Evolutionary conservation across 1,284 basidiomycete genomes (phyloP).

Genomic region (Anthracocystis walkeri): DNA sequence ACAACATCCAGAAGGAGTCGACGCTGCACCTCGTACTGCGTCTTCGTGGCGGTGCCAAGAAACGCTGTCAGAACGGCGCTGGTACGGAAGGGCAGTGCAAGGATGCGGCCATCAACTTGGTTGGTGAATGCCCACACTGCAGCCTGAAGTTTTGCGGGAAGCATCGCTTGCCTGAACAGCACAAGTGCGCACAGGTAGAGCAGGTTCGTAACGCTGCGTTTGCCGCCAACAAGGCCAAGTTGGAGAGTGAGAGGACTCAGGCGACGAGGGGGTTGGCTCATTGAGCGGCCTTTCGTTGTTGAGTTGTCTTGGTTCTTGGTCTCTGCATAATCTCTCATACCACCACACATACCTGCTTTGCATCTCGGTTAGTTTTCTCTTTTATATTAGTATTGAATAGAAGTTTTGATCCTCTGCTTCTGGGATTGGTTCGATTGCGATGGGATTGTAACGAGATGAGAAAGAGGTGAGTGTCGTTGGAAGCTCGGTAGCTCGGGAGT

Average conservation of each 20-base stretch:
- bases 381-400: no score
- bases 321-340: slow-evolving; percentile 1
- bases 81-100: slow-evolving; percentile 66
- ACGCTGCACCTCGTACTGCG: slow-evolving; percentile 67
- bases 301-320: not conserved
- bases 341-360: not conserved
- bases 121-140: slow-evolving; percentile 69
- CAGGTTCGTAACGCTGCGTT: slow-evolving; percentile 67
- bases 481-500: no score
- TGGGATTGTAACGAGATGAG: no score
- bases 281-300: slow-evolving; percentile 20
- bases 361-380: no score
- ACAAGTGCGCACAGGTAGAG: slow-evolving; percentile 65
- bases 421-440: no score
- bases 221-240: slow-evolving; percentile 67
- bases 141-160: slow-evolving; percentile 66
- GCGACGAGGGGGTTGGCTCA: slow-evolving; percentile 66
- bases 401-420: no score
- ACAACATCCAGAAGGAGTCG: slow-evolving; percentile 70
- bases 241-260: slow-evolving; percentile 66
- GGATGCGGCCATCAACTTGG: slow-evolving; percentile 68
- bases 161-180: slow-evolving; percentile 67
- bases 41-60: slow-evolving; percentile 68
- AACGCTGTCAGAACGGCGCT: slow-evolving; percentile 66
- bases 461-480: no score